Conservation (phyloP, 805 yeast genomes). For the Hanseniaspora lachancei region DNA sequence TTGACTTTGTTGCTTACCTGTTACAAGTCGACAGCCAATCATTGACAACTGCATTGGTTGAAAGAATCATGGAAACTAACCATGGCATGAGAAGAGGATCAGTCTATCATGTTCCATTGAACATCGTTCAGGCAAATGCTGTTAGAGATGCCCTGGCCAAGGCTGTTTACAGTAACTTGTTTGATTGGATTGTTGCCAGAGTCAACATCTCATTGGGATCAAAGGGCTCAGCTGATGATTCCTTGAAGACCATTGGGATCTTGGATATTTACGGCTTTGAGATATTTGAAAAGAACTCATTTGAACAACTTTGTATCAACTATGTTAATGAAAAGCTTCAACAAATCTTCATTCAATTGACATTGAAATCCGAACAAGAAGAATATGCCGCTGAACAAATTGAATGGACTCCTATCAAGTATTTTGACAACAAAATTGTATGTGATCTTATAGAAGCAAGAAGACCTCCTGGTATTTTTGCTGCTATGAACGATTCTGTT, state of each 20-base stretch:
- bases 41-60: slow-evolving; percentile 55
- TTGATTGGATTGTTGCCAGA: slow-evolving; percentile 92
- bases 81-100: slow-evolving; percentile 88
- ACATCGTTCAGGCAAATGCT: slow-evolving; percentile 83
- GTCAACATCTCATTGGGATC: slow-evolving; percentile 67
- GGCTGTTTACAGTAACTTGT: slow-evolving; percentile 80
- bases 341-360: slow-evolving; percentile 90
- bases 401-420: slow-evolving; percentile 94
- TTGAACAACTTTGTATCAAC: slow-evolving; percentile 90
- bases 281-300: slow-evolving; percentile 86
- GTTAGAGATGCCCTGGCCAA: slow-evolving; percentile 92
- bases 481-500: slow-evolving; percentile 90
- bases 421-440: slow-evolving; percentile 89
- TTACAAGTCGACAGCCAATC: slow-evolving; percentile 62
- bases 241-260: slow-evolving; percentile 70
- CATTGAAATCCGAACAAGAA: slow-evolving; percentile 93
- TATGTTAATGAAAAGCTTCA: slow-evolving; percentile 92
- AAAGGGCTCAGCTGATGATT: slow-evolving; percentile 31
- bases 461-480: slow-evolving; percentile 92
- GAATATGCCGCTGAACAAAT: slow-evolving; percentile 92
- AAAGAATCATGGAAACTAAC: slow-evolving; percentile 76
- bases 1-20: slow-evolving; percentile 85
- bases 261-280: slow-evolving; percentile 94
- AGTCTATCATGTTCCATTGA: slow-evolving; percentile 85
- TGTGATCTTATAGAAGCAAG: slow-evolving; percentile 90